Base-by-base conservation (phyloP, 1,139 yeast genomes). In the Suhomyces chickasaworum region DNA sequence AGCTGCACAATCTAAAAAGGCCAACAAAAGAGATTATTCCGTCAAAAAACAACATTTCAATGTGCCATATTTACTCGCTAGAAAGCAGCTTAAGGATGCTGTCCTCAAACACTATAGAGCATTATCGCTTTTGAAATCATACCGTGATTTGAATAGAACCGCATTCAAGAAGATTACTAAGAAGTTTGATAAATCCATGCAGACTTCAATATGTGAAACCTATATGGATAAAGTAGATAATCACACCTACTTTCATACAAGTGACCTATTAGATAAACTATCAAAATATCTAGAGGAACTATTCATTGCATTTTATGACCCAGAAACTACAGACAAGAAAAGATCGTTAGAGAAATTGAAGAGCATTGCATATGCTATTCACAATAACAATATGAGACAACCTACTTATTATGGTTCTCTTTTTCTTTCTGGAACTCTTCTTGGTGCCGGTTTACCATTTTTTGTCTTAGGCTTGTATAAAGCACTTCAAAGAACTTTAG, bases 91-190 rank as follows among this genome's bases (percentile, higher is more conserved):
- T 44, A 87, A 89, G 55, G 77, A 78, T 31, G 97, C 97, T 0
- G 66, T 89, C 12, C 71, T 84, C 47, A 97, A 91, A 59, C 85
- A 80, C 55, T 93, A 91, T 64, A 75, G 96, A 46, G 82, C 88
- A 8, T 69, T 93, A 50, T 90, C 91, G 53, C 73, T 93, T 39
- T 72, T 93, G 45, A 83, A 84, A 55, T 86, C 95, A 1, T 93
- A 83, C 62, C 77, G 89, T 52, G 75, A 84, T 37, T 66, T 91
- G 55, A 93, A 93, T 64, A 76, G 90, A 31, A 90, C 96, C 0
- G 99, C 95, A 0, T 83, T 91, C 57, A 78, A 97, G 47, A 93
- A 93, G 59, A 84, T 93, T 59, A 76, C 90, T 46, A 93, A 93
- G 60, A 93, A 93, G 64, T 90, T 81, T 61, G 99, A 93, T 66